These are phyloP conservation scores for Fomitiporia mediterranea DNA, from an alignment of 1,284 basidiomycete genomes.

Conservation along the genomic window DNA sequence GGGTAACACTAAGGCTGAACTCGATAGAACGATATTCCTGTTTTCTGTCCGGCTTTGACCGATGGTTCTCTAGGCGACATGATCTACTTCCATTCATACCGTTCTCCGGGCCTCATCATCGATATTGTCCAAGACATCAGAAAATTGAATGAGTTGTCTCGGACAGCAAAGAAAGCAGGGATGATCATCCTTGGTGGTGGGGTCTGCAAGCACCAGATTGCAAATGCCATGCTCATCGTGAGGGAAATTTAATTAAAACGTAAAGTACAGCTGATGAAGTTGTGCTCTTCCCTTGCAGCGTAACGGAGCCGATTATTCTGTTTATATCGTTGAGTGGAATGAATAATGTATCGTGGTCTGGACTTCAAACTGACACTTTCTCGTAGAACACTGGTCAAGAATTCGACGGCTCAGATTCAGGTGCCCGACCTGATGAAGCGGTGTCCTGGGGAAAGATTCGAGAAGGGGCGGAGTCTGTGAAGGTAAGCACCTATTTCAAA, in stretches of 20 bases:
- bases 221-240: slow-evolving; percentile 98
- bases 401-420: slow-evolving; percentile 98
- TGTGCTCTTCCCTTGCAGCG: slow-evolving; percentile 46
- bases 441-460: slow-evolving; percentile 99
- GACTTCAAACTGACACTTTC: slow-evolving; percentile 15
- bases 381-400: slow-evolving; percentile 94
- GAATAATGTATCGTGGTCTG: background rate
- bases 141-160: slow-evolving; percentile 83
- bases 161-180: slow-evolving; percentile 89
- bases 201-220: slow-evolving; percentile 99
- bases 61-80: slow-evolving; percentile 98
- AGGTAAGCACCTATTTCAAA: slow-evolving; percentile 45
- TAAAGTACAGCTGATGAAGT: background rate
- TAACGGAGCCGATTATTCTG: slow-evolving; percentile 96
- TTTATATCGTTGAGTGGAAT: slow-evolving; percentile 71
- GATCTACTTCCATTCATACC: slow-evolving; percentile 99
- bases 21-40: slow-evolving; percentile 90
- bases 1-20: slow-evolving; percentile 28
- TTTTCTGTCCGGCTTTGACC: slow-evolving; percentile 97
- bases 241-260: slow-evolving; percentile 25
- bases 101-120: slow-evolving; percentile 81
- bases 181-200: slow-evolving; percentile 99
- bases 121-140: slow-evolving; percentile 97
- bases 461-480: slow-evolving; percentile 85
- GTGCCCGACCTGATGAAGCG: slow-evolving; percentile 95